These are phyloP conservation scores for Naegleria fowleri DNA, from an alignment of 208 protist genomes.

Conservation along the genomic window DNA sequence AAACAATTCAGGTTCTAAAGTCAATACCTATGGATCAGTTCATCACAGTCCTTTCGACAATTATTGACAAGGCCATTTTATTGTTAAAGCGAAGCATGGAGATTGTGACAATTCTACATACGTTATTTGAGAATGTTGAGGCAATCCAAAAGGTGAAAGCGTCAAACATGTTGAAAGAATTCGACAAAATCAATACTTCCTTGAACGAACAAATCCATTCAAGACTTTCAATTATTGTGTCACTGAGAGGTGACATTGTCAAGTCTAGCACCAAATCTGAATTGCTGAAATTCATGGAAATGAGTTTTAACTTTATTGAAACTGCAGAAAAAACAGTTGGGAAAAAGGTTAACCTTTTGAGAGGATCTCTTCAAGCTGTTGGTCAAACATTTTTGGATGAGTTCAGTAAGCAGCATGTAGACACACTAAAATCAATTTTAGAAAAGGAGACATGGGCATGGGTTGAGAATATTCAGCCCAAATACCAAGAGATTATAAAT, in stretches of 20 bases:
- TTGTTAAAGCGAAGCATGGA: not conserved
- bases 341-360: not conserved
- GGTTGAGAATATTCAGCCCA: not conserved
- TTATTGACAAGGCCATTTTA: not conserved
- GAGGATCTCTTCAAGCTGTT: not conserved
- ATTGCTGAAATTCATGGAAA: not conserved
- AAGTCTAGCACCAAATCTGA: not conserved
- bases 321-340: not conserved
- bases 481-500: not conserved
- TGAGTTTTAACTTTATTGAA: not conserved
- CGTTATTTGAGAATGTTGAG: not conserved
- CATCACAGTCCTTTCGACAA: not conserved
- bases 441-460: not conserved
- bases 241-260: not conserved
- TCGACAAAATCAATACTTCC: not conserved
- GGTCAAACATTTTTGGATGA: slow-evolving; percentile 13
- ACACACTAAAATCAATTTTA: not conserved
- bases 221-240: not conserved
- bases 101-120: not conserved
- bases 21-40: not conserved
- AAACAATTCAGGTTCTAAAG: not conserved
- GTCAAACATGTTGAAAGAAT: not conserved
- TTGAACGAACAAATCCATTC: not conserved
- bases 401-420: not conserved
- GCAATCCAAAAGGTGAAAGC: not conserved